Evolutionary conservation across 306 rosid species (phyloP).

Genomic region (Abrus precatorius): DNA sequence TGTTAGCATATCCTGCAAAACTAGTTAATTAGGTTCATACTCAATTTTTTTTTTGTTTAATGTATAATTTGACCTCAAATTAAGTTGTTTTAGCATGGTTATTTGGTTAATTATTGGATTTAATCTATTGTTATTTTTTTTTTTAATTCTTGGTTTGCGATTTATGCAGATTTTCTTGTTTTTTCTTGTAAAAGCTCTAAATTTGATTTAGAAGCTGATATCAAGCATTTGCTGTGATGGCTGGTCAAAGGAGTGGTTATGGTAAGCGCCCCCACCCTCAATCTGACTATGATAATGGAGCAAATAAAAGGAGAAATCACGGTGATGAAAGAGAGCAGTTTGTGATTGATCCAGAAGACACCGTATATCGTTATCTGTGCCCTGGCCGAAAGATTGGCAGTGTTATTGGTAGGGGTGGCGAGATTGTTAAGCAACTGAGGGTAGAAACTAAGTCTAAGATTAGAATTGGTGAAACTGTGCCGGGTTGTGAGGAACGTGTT

Average conservation of each 20-base stretch:
- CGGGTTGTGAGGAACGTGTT: conserved; percentile 88
- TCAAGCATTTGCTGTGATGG: conserved; percentile 56
- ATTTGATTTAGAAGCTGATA: conserved; percentile 45
- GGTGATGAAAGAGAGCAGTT: conserved; percentile 93
- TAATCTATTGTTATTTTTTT: background rate
- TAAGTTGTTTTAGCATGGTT: conserved; percentile 8
- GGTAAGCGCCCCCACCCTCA: conserved; percentile 84
- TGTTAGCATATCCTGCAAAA: conserved; percentile 16
- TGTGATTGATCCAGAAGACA: conserved; percentile 82
- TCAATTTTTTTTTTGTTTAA: background rate
- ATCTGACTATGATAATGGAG: conserved; percentile 78
- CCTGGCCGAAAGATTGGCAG: conserved; percentile 88
- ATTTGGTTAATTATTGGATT: background rate
- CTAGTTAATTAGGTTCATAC: background rate
- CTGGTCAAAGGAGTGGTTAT: conserved; percentile 77
- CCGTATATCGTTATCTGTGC: conserved; percentile 88
- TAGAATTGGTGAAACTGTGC: conserved; percentile 92
- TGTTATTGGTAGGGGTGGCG: conserved; percentile 98
- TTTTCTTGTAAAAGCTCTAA: background rate
- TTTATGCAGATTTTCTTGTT: conserved; percentile 28
- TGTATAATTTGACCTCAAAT: background rate
- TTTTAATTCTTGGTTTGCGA: background rate
- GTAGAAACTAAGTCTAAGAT: conserved; percentile 87
- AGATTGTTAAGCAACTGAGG: conserved; percentile 96
- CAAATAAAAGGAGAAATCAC: conserved; percentile 74